Evolutionary conservation across 2,329 filamentous ascomycete species (phyloP), one percentile per base, ranked within the genome.

Genomic region (Trichoderma sp.): DNA sequence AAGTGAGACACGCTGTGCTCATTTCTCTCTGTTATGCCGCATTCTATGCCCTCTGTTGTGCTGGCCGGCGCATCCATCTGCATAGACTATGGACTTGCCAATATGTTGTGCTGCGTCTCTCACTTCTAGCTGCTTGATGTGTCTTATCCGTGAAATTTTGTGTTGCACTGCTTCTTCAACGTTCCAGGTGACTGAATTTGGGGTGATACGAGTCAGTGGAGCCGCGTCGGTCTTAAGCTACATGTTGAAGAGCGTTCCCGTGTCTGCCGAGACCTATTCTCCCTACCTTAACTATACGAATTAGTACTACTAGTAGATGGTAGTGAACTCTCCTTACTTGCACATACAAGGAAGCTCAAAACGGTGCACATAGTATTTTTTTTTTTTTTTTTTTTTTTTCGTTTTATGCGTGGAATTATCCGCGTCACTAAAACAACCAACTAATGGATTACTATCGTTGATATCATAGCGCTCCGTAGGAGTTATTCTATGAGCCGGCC

Each of bases 181-280:
- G 32, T 49, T 26, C n/a, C 52, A 55, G 52, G 13, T 58, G 61
- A 56, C 52, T 66, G n/a, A 37, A 37, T 1, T 18, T 18, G 6
- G 51, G 52, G 63, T 5, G 28, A 46, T 39, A 34, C 37, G 37
- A 66, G 24, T 39, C 18, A 55, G 61, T 51, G 61, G 61, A 34
- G 26, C 56, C 14, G 28, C 18, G 11, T 32, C 52, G 63, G 63
- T 52, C 58, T 66, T 46, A 66, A 26, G 52, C 5, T 46, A 26
- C 24, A 54, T 4, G 37, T 18, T 39, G n/a, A 18, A 49, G 60
- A 55, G 18, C 26, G 34, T 24, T 56, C 39, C 13, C 26, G 39
- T n/a, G 37, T 66, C 52, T 54, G 63, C 52, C 52, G 52, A 56
- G 51, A n/a, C 52, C 14, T 43, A 30, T 28, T 55, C 18, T 55